Conservation (phyloP, 2,329 filamentous ascomycete genomes). For the Fusarium subglutinans region DNA sequence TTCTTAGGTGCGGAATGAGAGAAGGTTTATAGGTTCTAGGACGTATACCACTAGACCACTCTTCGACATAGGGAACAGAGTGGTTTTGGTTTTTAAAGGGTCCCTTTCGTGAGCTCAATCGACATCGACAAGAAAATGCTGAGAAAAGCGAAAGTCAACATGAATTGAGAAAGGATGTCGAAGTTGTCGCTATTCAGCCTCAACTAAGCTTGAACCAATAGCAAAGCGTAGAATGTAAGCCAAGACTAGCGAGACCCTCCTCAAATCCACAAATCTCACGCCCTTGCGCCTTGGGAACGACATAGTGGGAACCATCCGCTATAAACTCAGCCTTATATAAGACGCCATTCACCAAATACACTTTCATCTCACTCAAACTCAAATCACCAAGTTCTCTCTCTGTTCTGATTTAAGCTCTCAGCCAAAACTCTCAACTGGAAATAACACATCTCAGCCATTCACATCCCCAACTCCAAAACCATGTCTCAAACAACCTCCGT, state of each 20-base stretch:
- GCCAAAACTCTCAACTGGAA: fast-evolving
- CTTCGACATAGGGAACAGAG: neutral
- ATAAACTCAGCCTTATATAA: neutral
- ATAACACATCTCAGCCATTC: too few relatives aligned
- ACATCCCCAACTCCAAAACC: neutral
- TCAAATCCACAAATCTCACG: neutral
- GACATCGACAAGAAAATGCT: neutral
- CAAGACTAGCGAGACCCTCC: neutral
- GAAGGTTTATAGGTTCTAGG: neutral
- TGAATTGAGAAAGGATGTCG: neutral
- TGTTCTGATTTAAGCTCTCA: too few relatives aligned
- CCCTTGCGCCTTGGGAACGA: constrained; percentile 19
- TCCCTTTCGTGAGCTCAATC: fast-evolving
- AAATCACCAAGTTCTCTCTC: neutral
- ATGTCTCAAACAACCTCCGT: constrained; percentile 39
- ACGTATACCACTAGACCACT: neutral
- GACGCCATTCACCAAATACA: neutral
- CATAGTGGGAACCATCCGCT: neutral
- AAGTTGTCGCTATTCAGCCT: neutral
- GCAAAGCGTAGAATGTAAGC: neutral
- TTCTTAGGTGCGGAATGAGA: neutral
- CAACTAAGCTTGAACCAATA: neutral
- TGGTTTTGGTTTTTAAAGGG: neutral
- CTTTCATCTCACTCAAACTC: neutral
- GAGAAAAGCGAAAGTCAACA: neutral